Evolutionary conservation across 2,329 filamentous ascomycete species (phyloP), one percentile per base, ranked within the genome.

Genomic region (Neofusicoccum parvum): DNA sequence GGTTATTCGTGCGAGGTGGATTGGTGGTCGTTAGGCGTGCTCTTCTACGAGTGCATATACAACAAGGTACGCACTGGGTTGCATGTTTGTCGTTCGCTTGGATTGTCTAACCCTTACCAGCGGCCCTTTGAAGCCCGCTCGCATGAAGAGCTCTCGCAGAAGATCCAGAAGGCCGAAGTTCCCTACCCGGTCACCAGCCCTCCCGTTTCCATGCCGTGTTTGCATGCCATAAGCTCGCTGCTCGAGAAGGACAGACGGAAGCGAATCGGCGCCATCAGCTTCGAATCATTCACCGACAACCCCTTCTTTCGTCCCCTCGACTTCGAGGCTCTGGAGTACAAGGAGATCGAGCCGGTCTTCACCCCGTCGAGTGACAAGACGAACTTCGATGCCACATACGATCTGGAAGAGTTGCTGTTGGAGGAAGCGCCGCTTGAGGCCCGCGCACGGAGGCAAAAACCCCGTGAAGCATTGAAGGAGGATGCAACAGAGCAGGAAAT

Each of bases 11-110:
- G 89, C 53, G 92, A 95, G 71, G 94, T 95, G 48, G 95, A 99
- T 77, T 99, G 95, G 95, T 99, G 95, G 95, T 98, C 95, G 5
- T 80, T 99, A 23, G 95, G 95, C 56, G 95, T 99, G 51, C 86
- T 96, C n/a, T 98, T 98, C 78, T 99, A 97, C 78, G 95, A 99
- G 79, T 98, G 95, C 85, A 97, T 99, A 70, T 99, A 98, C 82
- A 97, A 96, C 81, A 98, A 96, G 89, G 92, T 93, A 80, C 62
- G 64, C 37, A 36, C 5, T 17, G 62, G 45, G n/a, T 11, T 14
- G 5, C 14, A n/a, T 14, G 43, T 32, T 7, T 39, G 41, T 15
- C 0, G 6, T 49, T 48, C 12, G 10, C 27, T 34, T 50, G 37
- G 36, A 36, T 27, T 34, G 41, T 50, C 39, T 65, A 32, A 59